These are phyloP conservation scores for Mycena belliarum DNA, from an alignment of 768 basidiomycete genomes.

Conservation along the genomic window DNA sequence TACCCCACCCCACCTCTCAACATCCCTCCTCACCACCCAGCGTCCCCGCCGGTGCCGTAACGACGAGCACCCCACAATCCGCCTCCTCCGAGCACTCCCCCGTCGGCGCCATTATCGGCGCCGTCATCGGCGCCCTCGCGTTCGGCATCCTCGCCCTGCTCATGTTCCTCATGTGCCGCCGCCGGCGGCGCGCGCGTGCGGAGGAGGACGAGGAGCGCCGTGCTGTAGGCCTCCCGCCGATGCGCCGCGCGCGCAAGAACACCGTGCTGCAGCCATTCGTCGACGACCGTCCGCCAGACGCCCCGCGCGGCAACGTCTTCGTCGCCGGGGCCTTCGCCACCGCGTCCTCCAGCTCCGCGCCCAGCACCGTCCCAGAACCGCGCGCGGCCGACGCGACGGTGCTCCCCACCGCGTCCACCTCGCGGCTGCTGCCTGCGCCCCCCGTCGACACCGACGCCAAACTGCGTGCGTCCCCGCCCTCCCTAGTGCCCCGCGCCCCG, in stretches of 20 bases:
- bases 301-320: conserved; percentile 1
- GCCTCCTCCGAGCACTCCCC: conserved; percentile 1
- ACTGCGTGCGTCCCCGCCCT: neutral
- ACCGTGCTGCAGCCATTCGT: conserved; percentile 18
- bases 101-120: conserved; percentile 33
- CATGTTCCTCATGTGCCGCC: conserved; percentile 24
- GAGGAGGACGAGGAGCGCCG: conserved; percentile 14
- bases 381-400: neutral
- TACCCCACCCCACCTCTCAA: too few species aligned
- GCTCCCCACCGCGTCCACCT: neutral
- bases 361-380: neutral
- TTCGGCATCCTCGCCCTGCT: conserved; percentile 14
- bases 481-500: neutral
- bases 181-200: conserved; percentile 9
- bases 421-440: neutral
- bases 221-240: conserved; percentile 11
- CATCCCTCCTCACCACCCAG: too few species aligned
- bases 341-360: too few species aligned
- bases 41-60: neutral
- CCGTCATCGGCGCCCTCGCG: conserved; percentile 27
- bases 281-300: conserved; percentile 6
- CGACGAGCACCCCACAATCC: neutral
- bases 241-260: conserved; percentile 13
- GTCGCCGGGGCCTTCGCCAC: conserved; percentile 1
- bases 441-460: conserved; percentile 3